These are phyloP conservation scores for Lachancea waltii DNA, from an alignment of 805 yeast genomes.

Conservation along the genomic window DNA sequence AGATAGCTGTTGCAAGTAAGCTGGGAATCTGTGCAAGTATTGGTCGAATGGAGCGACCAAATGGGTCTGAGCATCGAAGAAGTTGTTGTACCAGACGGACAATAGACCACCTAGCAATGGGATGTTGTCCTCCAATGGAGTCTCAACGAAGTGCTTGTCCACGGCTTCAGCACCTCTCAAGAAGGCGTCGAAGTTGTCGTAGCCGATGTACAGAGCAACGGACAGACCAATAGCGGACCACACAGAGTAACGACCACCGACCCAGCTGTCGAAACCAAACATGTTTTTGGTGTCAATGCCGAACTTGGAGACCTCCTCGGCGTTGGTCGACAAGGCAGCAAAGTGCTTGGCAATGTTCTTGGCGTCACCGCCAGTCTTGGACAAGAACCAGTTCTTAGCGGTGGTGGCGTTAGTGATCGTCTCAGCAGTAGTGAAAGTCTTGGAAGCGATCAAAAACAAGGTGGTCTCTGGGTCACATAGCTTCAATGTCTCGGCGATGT, in stretches of 20 bases:
- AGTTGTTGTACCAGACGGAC: slow-evolving; percentile 97
- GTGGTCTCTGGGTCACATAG: slow-evolving; percentile 82
- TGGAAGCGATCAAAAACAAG: slow-evolving; percentile 85
- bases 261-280: slow-evolving; percentile 99
- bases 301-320: slow-evolving; percentile 81
- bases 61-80: slow-evolving; percentile 96
- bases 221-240: slow-evolving; percentile 99
- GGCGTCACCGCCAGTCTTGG: slow-evolving; percentile 48
- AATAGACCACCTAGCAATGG: slow-evolving; percentile 90
- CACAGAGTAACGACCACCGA: slow-evolving; percentile 99
- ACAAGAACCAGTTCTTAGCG: slow-evolving; percentile 92
- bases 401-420: slow-evolving; percentile 93
- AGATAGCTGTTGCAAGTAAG: slow-evolving; percentile 95
- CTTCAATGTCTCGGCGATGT: slow-evolving; percentile 84
- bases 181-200: slow-evolving; percentile 85
- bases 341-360: slow-evolving; percentile 91
- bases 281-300: slow-evolving; percentile 97
- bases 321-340: slow-evolving; percentile 93
- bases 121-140: slow-evolving; percentile 87
- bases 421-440: slow-evolving; percentile 99
- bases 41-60: slow-evolving; percentile 98
- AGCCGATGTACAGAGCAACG: slow-evolving; percentile 92
- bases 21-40: slow-evolving; percentile 98
- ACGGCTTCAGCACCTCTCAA: slow-evolving; percentile 97
- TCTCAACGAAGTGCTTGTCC: slow-evolving; percentile 78